phyloP scores from a whole-genome alignment of 176 grass and related monocot species.

The Neostapfia colusana region DNA sequence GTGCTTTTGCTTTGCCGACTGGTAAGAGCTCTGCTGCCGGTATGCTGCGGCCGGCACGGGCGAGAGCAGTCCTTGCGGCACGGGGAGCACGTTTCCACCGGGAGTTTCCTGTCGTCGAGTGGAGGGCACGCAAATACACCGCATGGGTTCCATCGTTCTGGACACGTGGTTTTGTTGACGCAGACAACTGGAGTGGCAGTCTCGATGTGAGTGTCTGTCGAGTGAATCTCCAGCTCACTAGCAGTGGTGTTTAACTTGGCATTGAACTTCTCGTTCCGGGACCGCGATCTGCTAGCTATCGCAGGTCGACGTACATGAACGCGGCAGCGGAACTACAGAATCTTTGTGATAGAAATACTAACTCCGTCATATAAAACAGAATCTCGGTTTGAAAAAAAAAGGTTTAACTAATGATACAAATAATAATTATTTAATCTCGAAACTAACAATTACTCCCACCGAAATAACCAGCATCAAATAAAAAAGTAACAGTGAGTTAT shows the following conservation, averaged over 20 bases:
- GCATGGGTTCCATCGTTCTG: neutral
- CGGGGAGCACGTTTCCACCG: conserved; percentile 23
- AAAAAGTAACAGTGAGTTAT: no score
- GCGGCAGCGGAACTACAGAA: no score
- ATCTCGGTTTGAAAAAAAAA: no score
- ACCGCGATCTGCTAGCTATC: neutral
- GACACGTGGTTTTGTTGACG: neutral
- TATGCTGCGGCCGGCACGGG: conserved; percentile 1
- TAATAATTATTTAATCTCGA: no score
- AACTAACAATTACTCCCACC: no score
- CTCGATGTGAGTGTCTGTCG: neutral
- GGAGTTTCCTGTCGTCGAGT: neutral
- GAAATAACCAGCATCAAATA: no score
- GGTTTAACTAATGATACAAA: no score
- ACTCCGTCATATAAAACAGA: no score
- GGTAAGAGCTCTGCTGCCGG: neutral
- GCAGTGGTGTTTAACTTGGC: neutral
- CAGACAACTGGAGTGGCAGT: neutral
- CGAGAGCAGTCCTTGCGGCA: neutral
- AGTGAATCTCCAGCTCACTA: neutral
- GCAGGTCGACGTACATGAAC: no score
- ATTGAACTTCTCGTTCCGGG: neutral
- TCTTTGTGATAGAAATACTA: no score
- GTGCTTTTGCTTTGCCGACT: neutral
- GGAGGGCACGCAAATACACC: neutral